Percentiles rank a stretch among this genome's conserved stretches.
Evolutionary conservation across 2,329 filamentous ascomycete species (phyloP).

Genomic region (Aspergillus sp.): DNA sequence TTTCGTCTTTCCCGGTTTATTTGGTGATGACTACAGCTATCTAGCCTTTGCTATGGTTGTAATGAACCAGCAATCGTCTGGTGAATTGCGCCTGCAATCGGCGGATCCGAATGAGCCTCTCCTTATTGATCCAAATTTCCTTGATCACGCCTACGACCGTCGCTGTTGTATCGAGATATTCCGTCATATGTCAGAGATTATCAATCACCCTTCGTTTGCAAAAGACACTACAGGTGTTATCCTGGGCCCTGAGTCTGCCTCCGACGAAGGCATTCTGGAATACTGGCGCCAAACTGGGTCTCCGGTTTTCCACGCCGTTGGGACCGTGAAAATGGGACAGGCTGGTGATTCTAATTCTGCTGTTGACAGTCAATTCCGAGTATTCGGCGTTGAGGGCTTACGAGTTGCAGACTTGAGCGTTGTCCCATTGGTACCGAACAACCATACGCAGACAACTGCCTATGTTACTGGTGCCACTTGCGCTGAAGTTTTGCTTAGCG

Average conservation of each 20-base stretch:
- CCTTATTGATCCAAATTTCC: slow-evolving; percentile 54
- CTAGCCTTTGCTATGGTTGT: slow-evolving; percentile 48
- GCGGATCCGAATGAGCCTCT: slow-evolving; percentile 53
- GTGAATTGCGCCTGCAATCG: slow-evolving; percentile 55
- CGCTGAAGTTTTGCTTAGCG: slow-evolving; percentile 50
- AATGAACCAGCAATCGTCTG: slow-evolving; percentile 56
- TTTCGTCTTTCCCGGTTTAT: slow-evolving; percentile 41
- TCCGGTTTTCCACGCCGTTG: slow-evolving; percentile 57
- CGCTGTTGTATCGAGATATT: slow-evolving; percentile 51
- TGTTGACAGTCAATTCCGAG: slow-evolving; percentile 48
- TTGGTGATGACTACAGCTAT: slow-evolving; percentile 40
- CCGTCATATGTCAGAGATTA: slow-evolving; percentile 45
- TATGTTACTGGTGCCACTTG: slow-evolving; percentile 55
- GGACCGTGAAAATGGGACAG: slow-evolving; percentile 59
- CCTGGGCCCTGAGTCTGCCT: slow-evolving; percentile 49
- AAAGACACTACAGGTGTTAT: slow-evolving; percentile 43
- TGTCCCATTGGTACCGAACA: slow-evolving; percentile 43
- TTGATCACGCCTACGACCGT: slow-evolving; percentile 56
- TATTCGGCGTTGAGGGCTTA: slow-evolving; percentile 40
- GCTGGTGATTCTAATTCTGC: slow-evolving; percentile 40
- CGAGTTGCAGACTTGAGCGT: slow-evolving; percentile 48
- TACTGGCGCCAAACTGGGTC: slow-evolving; percentile 45
- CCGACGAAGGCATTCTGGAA: slow-evolving; percentile 55
- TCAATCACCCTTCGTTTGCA: slow-evolving; percentile 45
- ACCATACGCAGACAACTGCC: slow-evolving; percentile 55